These are phyloP conservation scores for Thelonectria rubi DNA, from an alignment of 2,329 filamentous ascomycete genomes.

Conservation along the genomic window DNA sequence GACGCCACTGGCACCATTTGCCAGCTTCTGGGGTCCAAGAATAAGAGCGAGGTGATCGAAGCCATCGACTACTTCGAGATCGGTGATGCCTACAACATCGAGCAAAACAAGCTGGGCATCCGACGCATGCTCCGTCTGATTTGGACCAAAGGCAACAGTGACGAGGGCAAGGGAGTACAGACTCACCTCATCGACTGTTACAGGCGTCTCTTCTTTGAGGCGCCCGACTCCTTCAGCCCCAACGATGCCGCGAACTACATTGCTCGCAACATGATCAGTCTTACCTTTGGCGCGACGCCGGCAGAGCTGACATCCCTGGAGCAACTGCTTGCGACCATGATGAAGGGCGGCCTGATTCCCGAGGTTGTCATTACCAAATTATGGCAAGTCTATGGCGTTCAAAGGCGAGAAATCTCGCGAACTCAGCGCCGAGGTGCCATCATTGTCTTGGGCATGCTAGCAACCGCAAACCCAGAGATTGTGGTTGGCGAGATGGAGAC, in stretches of 20 bases:
- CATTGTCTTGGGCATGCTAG: constrained; percentile 96
- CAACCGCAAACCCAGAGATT: constrained; percentile 90
- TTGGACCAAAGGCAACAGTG: constrained; percentile 99
- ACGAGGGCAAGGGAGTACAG: constrained; percentile 98
- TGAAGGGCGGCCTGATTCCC: constrained; percentile 88
- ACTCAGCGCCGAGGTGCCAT: constrained; percentile 92
- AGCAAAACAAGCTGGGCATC: constrained; percentile 91
- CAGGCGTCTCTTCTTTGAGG: constrained; percentile 93
- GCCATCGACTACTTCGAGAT: constrained; percentile 99
- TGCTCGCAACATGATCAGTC: constrained; percentile 97
- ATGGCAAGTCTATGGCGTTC: constrained; percentile 97
- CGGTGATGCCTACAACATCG: constrained; percentile 94
- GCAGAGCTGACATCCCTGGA: constrained; percentile 96
- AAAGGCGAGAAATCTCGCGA: constrained; percentile 90
- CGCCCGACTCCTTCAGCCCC: constrained; percentile 84
- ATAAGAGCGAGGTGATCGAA: constrained; percentile 98
- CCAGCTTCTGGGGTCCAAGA: constrained; percentile 90
- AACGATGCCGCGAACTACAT: constrained; percentile 97
- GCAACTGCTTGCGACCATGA: constrained; percentile 95
- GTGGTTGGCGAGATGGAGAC: constrained; percentile 95
- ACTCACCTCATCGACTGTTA: constrained; percentile 97
- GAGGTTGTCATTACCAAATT: constrained; percentile 89
- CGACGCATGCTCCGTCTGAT: constrained; percentile 95
- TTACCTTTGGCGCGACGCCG: constrained; percentile 94
- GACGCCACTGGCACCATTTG: constrained; percentile 82